Evolutionary conservation across 2,329 filamentous ascomycete species (phyloP), one percentile per base, ranked within the genome.

Genomic region (Calonectria leucothoes): DNA sequence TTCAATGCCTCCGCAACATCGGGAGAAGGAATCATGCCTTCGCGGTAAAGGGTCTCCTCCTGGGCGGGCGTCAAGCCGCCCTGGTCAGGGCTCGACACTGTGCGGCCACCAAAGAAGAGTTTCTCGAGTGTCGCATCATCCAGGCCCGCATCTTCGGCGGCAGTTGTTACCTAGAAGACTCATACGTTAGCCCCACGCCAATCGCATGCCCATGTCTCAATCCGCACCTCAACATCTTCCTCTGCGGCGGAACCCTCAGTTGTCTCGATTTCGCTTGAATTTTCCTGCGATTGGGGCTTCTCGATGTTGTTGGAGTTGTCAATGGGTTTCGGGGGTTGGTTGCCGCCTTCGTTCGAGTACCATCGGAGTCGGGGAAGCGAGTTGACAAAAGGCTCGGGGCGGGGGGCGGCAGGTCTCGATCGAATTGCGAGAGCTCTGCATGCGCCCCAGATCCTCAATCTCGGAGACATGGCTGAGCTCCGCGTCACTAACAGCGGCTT

Each of bases 51-150:
- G 6, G 85, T 83, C 51, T 85, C 82, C 72, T 87, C 84, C 79
- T 89, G 88, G 11, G 85, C 87, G 20, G 81, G 77, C 64, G 85
- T 87, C 76, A 87, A 77, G 10, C 82, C 84, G 29, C 82, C 83
- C 29, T 84, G 77, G 4, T 72, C 59, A 17, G 79, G 70, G 65
- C 81, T 83, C 31, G 79, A 80, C 11, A 77, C 76, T 20, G 76
- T 76, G 37, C 83, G 82, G 7, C 84, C 83, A 52, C 84, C 84
- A 63, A 82, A 85, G 37, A 85, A 77, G 25, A 85, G 77, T 66
- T 85, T 77, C 66, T 85, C 83, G 31, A 85, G 80, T 14, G 81
- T 79, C 51, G 82, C 82, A 77, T 85, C 84, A 71, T 85, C 83
- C 11, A 86, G 71, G 15, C 75, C 55, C 12, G 81, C 76, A 27